These are phyloP conservation scores for Passiflora organensis DNA, from an alignment of 345 rosid species.

Conservation along the genomic window DNA sequence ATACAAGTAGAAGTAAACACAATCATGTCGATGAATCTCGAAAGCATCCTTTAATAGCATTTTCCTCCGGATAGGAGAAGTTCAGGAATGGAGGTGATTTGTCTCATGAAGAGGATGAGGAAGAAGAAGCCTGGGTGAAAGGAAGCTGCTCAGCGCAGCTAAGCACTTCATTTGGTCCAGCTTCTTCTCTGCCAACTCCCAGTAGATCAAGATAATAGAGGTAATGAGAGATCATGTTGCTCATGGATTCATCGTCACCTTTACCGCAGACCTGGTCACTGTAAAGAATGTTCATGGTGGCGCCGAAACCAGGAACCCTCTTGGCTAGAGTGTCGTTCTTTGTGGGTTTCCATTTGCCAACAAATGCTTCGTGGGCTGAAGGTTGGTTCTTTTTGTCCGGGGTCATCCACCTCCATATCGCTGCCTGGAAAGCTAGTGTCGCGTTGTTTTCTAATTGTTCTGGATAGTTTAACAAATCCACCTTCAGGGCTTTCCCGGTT, in stretches of 20 bases:
- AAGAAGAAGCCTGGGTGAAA: conserved; percentile 35
- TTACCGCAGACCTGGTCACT: conserved; percentile 64
- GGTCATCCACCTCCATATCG: conserved; percentile 90
- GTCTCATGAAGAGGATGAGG: conserved; percentile 27
- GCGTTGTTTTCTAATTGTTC: conserved; percentile 73
- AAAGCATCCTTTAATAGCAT: too few species aligned
- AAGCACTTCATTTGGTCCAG: conserved; percentile 75
- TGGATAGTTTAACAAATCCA: conserved; percentile 59
- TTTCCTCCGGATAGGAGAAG: too few species aligned
- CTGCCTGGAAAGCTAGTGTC: conserved; percentile 71
- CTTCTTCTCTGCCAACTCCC: conserved; percentile 87
- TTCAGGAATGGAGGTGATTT: too few species aligned
- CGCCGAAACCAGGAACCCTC: conserved; percentile 65
- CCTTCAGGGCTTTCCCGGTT: conserved; percentile 65
- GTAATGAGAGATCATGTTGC: conserved; percentile 66
- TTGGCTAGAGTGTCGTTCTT: conserved; percentile 74
- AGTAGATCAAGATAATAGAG: conserved; percentile 66
- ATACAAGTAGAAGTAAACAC: too few species aligned
- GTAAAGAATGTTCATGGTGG: conserved; percentile 70
- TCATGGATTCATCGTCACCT: conserved; percentile 65
- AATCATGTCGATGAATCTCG: too few species aligned
- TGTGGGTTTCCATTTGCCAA: conserved; percentile 78
- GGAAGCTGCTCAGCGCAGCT: conserved; percentile 66
- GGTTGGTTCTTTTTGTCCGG: conserved; percentile 70
- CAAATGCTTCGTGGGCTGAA: conserved; percentile 71